Percentiles rank a stretch among this genome's conserved stretches.
phyloP scores from a whole-genome alignment of 306 rosid genomes.

The Acacia crassicarpa region DNA sequence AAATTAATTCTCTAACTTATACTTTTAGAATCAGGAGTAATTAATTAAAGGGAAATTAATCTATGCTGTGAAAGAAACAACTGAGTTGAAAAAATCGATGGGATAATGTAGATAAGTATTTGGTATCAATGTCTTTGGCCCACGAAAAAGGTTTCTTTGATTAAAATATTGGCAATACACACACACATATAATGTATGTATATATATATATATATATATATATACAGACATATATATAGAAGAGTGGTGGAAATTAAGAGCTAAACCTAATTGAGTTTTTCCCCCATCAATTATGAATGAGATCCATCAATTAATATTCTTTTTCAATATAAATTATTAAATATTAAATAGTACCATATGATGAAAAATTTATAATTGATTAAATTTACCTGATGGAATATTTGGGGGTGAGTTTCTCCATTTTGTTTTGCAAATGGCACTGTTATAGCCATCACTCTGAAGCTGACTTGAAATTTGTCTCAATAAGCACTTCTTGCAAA shows the following conservation, averaged over 20 bases:
- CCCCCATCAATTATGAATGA: background rate
- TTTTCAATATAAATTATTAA: too few species aligned
- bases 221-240: too few species aligned
- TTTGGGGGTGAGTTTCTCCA: slow-evolving; percentile 55
- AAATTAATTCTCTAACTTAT: too few species aligned
- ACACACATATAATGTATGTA: too few species aligned
- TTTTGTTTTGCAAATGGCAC: slow-evolving; percentile 75
- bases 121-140: slow-evolving; percentile 11
- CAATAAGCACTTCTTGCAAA: slow-evolving; percentile 61
- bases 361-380: too few species aligned
- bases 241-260: too few species aligned
- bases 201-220: too few species aligned
- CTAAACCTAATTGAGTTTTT: background rate
- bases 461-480: slow-evolving; percentile 55
- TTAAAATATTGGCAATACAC: background rate
- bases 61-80: slow-evolving; percentile 9
- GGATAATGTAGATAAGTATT: background rate
- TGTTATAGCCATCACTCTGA: slow-evolving; percentile 46
- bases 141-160: background rate
- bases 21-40: background rate
- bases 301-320: background rate
- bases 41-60: background rate
- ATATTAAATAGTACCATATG: too few species aligned
- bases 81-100: background rate
- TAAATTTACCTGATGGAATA: slow-evolving; percentile 62